Evolutionary conservation across 1,139 yeast genomes (phyloP).

Genomic region (Suhomyces yuchorum): DNA sequence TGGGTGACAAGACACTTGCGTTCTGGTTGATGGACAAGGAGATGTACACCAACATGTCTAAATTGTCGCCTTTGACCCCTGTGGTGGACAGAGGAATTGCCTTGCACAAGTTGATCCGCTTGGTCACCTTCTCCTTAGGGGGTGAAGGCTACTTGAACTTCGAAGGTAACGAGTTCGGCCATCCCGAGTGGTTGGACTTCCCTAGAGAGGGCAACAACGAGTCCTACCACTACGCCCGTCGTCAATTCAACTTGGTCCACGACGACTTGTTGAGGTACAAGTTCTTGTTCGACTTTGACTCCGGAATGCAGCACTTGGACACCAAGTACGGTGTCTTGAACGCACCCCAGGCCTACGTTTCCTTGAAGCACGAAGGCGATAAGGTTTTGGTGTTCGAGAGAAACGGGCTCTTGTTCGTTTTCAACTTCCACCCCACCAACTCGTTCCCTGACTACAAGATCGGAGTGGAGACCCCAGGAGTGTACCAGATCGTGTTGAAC

Average conservation of each 20-base stretch:
- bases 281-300: conserved; percentile 75
- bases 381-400: conserved; percentile 89
- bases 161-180: conserved; percentile 98
- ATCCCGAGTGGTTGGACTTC: conserved; percentile 98
- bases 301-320: conserved; percentile 81
- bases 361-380: conserved; percentile 85
- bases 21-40: conserved; percentile 99
- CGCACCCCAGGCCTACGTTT: conserved; percentile 80
- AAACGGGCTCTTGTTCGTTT: conserved; percentile 78
- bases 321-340: conserved; percentile 69
- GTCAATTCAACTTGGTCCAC: conserved; percentile 86
- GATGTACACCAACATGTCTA: conserved; percentile 96
- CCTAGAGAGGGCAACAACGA: conserved; percentile 88
- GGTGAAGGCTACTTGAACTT: conserved; percentile 96
- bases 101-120: conserved; percentile 85
- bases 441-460: conserved; percentile 85
- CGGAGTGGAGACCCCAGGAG: conserved; percentile 82
- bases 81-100: conserved; percentile 87
- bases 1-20: conserved; percentile 94
- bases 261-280: conserved; percentile 81
- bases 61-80: conserved; percentile 68
- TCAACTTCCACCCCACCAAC: conserved; percentile 85
- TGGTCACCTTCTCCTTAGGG: conserved; percentile 83
- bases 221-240: conserved; percentile 89
- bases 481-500: conserved; percentile 71